These are phyloP conservation scores for Wallacemonas collosoma DNA, from an alignment of 208 protist species.

Conservation along the genomic window DNA sequence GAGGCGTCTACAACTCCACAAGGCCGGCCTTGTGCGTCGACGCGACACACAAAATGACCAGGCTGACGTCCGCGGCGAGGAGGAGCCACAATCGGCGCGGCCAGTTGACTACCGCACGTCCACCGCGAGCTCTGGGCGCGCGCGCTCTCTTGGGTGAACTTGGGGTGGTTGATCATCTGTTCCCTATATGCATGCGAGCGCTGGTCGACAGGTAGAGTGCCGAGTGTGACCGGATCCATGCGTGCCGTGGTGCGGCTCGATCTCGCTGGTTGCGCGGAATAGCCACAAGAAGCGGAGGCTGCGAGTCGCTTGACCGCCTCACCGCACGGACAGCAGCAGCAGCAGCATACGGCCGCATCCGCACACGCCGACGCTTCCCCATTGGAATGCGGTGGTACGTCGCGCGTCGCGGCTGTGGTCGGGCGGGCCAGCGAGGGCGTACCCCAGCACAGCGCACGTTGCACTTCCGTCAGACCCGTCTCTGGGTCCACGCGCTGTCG, in stretches of 20 bases:
- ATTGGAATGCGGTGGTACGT: too few species aligned
- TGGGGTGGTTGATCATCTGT: conserved; percentile 55
- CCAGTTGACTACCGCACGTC: conserved; percentile 54
- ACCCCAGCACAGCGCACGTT: conserved; percentile 72
- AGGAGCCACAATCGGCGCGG: conserved; percentile 30
- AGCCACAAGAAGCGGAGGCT: neutral
- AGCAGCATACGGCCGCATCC: neutral
- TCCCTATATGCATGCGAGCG: conserved; percentile 39
- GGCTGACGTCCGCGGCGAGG: neutral
- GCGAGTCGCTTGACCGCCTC: too few species aligned
- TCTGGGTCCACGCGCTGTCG: conserved; percentile 55
- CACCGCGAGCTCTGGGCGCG: conserved; percentile 42
- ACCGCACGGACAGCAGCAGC: neutral
- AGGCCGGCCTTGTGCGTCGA: neutral
- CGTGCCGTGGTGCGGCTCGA: neutral
- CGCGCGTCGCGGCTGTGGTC: too few species aligned
- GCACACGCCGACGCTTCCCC: too few species aligned
- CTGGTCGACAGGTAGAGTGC: conserved; percentile 40
- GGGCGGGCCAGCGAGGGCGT: conserved; percentile 4
- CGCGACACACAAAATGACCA: neutral
- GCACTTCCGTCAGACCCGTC: conserved; percentile 69
- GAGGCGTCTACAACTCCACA: neutral
- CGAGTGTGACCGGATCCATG: conserved; percentile 23
- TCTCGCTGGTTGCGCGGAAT: neutral
- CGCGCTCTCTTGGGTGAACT: conserved; percentile 46